Percentiles rank a stretch among this genome's conserved stretches.
phyloP scores from a whole-genome alignment of 495 filamentous ascomycete genomes.

The Aspergillus incahuasiensis region DNA sequence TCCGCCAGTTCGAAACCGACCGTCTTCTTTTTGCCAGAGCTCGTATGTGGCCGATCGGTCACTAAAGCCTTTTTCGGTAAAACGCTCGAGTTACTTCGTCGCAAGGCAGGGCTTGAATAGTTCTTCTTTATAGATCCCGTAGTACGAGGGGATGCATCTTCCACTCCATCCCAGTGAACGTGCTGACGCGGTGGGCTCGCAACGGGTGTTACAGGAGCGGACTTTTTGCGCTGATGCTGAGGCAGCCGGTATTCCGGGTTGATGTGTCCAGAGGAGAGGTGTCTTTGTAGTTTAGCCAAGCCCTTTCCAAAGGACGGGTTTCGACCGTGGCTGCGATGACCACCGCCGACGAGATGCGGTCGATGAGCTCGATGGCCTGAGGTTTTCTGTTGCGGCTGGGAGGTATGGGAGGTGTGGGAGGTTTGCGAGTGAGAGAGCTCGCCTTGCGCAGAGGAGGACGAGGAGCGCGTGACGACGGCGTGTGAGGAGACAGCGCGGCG shows the following conservation, averaged over 20 bases:
- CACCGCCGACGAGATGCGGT: conserved; percentile 42
- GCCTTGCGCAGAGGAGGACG: conserved; percentile 23
- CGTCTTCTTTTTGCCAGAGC: conserved; percentile 43
- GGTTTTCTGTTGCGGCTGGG: conserved; percentile 18
- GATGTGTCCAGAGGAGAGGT: conserved; percentile 28
- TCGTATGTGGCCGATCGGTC: conserved; percentile 34
- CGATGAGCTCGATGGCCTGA: conserved; percentile 29
- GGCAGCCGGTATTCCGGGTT: conserved; percentile 36
- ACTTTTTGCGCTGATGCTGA: conserved; percentile 48
- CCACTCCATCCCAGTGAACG: conserved; percentile 41
- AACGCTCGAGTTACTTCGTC: conserved; percentile 32
- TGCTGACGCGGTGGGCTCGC: conserved; percentile 36
- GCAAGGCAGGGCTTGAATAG: conserved; percentile 40
- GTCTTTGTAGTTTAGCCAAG: conserved; percentile 24
- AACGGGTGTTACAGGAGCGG: conserved; percentile 42
- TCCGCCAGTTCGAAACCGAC: conserved; percentile 47
- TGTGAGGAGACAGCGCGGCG: conserved; percentile 47
- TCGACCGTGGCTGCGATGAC: conserved; percentile 34
- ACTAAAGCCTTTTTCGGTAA: conserved; percentile 36
- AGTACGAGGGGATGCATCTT: conserved; percentile 23
- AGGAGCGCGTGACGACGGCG: conserved; percentile 40
- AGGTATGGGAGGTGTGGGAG: conserved; percentile 20
- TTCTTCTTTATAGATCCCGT: conserved; percentile 41
- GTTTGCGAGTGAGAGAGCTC: conserved; percentile 35
- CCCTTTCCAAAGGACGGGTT: conserved; percentile 4